A percentile compares a stretch with the other conserved stretches of the same genome.
These are phyloP conservation scores for Chlamydomonas reinhardtii DNA, from an alignment of 163 green algal species.

Conservation along the genomic window DNA sequence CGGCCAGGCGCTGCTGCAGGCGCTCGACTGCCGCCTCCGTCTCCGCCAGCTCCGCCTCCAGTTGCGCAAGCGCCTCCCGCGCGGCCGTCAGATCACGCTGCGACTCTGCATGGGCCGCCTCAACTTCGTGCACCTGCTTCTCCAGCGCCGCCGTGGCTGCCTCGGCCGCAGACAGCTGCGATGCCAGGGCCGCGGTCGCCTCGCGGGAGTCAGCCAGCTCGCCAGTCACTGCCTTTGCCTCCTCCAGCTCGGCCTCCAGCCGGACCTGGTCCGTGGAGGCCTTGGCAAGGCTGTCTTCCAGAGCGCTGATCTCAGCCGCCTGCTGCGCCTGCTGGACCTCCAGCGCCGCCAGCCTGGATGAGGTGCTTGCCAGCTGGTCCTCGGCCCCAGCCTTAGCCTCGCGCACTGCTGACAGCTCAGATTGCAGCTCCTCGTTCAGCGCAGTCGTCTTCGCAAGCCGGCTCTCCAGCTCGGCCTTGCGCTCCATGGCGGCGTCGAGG, in stretches of 20 bases:
- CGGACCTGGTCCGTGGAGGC: neutral
- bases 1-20: neutral
- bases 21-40: neutral
- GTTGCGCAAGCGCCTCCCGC: neutral
- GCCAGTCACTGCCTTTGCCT: neutral
- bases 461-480: neutral
- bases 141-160: neutral
- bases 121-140: neutral
- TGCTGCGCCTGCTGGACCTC: neutral
- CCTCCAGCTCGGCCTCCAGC: neutral
- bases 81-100: neutral
- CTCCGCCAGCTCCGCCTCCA: neutral
- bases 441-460: neutral
- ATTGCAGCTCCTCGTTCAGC: neutral
- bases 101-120: neutral
- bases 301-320: neutral
- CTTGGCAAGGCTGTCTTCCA: neutral
- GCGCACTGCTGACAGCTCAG: neutral
- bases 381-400: neutral
- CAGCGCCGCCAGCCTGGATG: neutral
- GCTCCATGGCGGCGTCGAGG: neutral
- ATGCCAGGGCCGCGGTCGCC: neutral
- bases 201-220: neutral
- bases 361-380: neutral
- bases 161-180: neutral